Base-by-base conservation (phyloP, 169 alveolate species). In the Plasmodium gonderi region DNA sequence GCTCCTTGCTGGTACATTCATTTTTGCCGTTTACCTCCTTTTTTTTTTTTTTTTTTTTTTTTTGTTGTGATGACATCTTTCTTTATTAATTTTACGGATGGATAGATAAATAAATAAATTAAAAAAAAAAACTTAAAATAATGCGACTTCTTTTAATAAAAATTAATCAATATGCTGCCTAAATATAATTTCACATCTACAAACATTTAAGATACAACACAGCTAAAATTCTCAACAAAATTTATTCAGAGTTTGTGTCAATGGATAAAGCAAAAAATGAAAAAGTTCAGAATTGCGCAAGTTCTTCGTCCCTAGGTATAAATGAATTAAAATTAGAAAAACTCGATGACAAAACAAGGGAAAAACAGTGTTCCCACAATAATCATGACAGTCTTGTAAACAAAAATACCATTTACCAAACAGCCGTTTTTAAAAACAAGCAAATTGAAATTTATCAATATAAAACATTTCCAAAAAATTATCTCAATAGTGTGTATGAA, bases 401-500 rank as follows among this genome's bases (percentile, higher is more conserved):
- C 17, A 76, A 75, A 87, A 87, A 51, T 40, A 36, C 31, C 45
- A 76, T 87, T 75, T 87, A 87, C 68, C 67, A 78, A 17, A 87
- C 93, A 38, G 12, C 79, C 68, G 33, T 75, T 75, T 11, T 75
- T 75, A 76, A 87, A 67, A 76, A 87, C 29, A 87, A 87, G 54
- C 42, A 65, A 75, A 87, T 87, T 87, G 51, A 31, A 31, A 74
- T 87, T 51, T 76, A 87, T 44, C 93, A 87, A 75, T 87, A 51
- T 67, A 76, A 76, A 75, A 51, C 87, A 29, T 87, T 87, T n/a
- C 93, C 93, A 23, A 87, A 87, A 87, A 51, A 51, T 51, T 76
- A 54, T 87, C 67, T 87, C 29, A 76, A 87, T 51, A 87, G 93
- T 65, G 87, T 87, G 9, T 87, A 87, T 67, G 38, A 87, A 40